A percentile compares a stretch with the other conserved stretches of the same genome.
phyloP scores from a whole-genome alignment of 2,329 filamentous ascomycete genomes.

The Arthrobotrys pseudoclavata region DNA sequence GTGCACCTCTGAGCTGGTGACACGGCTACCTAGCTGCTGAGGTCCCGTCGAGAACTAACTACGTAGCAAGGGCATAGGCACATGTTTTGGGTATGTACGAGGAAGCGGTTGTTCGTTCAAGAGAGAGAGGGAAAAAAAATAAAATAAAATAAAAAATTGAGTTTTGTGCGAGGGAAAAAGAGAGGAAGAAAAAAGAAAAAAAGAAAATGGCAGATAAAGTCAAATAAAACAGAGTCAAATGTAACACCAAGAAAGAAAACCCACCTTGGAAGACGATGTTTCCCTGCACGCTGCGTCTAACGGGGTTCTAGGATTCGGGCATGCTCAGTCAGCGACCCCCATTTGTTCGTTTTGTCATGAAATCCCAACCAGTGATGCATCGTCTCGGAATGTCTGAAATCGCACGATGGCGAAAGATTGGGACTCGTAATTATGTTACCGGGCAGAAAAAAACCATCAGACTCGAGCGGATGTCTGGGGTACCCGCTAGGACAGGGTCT shows the following conservation, averaged over 20 bases:
- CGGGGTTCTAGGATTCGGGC: background rate
- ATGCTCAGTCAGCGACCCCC: slow-evolving; percentile 22
- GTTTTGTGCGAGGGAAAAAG: slow-evolving; percentile 15
- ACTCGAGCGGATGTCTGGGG: slow-evolving; percentile 36
- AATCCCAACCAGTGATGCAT: background rate
- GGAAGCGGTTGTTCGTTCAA: slow-evolving; percentile 22
- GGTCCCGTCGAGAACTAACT: background rate
- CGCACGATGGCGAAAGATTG: slow-evolving; percentile 23
- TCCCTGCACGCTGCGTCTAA: slow-evolving; percentile 19
- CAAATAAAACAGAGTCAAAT: slow-evolving; percentile 30
- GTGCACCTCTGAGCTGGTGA: slow-evolving; percentile 10
- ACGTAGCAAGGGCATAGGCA: slow-evolving; percentile 3
- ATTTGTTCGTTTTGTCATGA: background rate
- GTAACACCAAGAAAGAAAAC: slow-evolving; percentile 23
- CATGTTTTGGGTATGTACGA: slow-evolving; percentile 26
- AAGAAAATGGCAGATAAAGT: slow-evolving; percentile 23
- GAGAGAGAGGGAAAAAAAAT: slow-evolving; percentile 11
- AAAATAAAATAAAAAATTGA: slow-evolving; percentile 17
- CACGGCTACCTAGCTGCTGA: background rate
- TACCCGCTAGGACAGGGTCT: slow-evolving; percentile 44
- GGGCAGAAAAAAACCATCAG: slow-evolving; percentile 38
- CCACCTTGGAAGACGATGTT: slow-evolving; percentile 6
- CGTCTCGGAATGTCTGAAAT: slow-evolving; percentile 20
- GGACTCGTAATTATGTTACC: slow-evolving; percentile 45
- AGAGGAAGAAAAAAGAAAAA: slow-evolving; percentile 9